Conservation (phyloP, 2,329 filamentous ascomycete species). For the Coniochaeta prunicola region DNA sequence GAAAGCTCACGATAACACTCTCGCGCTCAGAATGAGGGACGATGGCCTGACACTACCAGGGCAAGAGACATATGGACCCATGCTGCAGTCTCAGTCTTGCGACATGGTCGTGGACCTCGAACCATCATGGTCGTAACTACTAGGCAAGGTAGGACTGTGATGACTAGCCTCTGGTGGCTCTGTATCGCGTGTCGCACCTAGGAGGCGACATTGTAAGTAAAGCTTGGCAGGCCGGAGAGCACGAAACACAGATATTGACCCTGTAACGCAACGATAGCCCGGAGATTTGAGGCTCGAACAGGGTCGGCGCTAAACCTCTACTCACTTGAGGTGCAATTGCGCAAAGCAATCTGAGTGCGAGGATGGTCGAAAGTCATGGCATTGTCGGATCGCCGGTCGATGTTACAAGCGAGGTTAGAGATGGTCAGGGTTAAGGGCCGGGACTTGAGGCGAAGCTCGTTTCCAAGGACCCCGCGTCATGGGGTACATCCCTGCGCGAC, state of each 20-base stretch:
- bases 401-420: slow-evolving; percentile 27
- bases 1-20: slow-evolving; percentile 1
- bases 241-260: not conserved
- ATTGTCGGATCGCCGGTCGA: slow-evolving; percentile 31
- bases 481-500: not conserved
- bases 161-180: not conserved
- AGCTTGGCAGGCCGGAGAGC: not conserved
- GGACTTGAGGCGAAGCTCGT: not conserved
- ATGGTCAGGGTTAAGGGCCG: not conserved
- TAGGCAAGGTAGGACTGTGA: no score
- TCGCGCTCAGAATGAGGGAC: not conserved
- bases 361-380: slow-evolving; percentile 10
- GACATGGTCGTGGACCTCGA: not conserved
- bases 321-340: not conserved
- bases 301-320: slow-evolving; percentile 3
- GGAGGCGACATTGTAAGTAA: not conserved
- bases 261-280: not conserved
- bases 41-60: slow-evolving; percentile 1
- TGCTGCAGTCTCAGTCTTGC: not conserved
- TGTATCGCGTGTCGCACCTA: not conserved
- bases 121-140: not conserved
- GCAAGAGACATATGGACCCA: slow-evolving; percentile 1
- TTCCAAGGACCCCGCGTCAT: not conserved
- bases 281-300: slow-evolving; percentile 3
- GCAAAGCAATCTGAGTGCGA: slow-evolving; percentile 12